phyloP scores from a whole-genome alignment of 2,329 filamentous ascomycete species.

The Ceratocystis harringtonii region DNA sequence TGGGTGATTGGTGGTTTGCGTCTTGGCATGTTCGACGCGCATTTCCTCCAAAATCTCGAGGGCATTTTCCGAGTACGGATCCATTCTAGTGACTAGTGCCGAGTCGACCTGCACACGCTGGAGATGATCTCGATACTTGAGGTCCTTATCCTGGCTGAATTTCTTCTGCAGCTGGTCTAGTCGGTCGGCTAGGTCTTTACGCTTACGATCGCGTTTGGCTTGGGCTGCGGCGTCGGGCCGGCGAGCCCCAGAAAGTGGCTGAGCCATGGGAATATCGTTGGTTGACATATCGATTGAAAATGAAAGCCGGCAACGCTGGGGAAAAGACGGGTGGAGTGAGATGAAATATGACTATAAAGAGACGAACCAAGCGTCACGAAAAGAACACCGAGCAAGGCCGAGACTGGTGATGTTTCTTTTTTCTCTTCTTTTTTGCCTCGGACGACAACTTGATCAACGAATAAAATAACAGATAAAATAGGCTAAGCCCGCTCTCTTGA shows the following conservation, averaged over 20 bases:
- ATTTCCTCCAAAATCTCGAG: constrained; percentile 56
- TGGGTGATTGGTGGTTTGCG: constrained; percentile 27
- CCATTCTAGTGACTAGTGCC: constrained; percentile 68
- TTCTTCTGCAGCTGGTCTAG: constrained; percentile 60
- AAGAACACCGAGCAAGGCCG: background rate
- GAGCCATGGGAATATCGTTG: constrained; percentile 23
- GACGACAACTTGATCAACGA: too few relatives aligned
- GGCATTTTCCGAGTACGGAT: constrained; percentile 59
- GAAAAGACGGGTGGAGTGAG: background rate
- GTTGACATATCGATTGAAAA: constrained; percentile 25
- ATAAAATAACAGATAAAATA: background rate
- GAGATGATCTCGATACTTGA: constrained; percentile 75
- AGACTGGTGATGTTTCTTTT: background rate
- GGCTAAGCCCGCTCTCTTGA: background rate
- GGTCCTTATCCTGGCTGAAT: constrained; percentile 67
- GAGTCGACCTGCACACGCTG: constrained; percentile 87
- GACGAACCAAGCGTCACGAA: background rate
- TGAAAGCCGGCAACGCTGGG: background rate
- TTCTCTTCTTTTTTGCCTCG: too few relatives aligned
- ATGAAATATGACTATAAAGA: background rate
- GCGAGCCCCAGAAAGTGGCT: constrained; percentile 22
- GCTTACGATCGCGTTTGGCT: constrained; percentile 83
- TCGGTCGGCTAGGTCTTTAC: constrained; percentile 66
- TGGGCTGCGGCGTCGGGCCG: constrained; percentile 29
- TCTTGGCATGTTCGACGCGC: constrained; percentile 39